Evolutionary conservation across 108 stramenopile species (phyloP).

Genomic region (Fistulifera solaris): DNA sequence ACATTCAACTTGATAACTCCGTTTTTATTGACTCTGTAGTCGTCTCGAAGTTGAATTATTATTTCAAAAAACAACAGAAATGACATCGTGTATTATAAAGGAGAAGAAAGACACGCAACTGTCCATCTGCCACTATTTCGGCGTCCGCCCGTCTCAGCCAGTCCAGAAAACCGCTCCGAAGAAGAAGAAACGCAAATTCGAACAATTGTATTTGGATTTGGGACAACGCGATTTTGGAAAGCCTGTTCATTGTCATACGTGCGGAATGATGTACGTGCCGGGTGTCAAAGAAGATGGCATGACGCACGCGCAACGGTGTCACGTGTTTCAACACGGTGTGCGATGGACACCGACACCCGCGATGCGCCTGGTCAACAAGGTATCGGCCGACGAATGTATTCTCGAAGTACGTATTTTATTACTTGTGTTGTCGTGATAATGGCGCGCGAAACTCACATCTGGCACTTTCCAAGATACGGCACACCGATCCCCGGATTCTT

Average conservation of each 20-base stretch:
- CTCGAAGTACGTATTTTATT: constrained; percentile 11
- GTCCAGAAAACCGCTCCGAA: too few relatives aligned
- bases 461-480: constrained; percentile 47
- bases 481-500: constrained; percentile 22
- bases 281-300: constrained; percentile 51
- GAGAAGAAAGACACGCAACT: too few relatives aligned
- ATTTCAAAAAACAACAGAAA: too few relatives aligned
- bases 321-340: constrained; percentile 45
- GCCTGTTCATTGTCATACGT: constrained; percentile 46
- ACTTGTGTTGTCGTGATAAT: not conserved
- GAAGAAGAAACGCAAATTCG: constrained; percentile 2
- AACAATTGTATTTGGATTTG: constrained; percentile 72
- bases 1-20: too few relatives aligned
- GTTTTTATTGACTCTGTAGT: too few relatives aligned
- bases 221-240: constrained; percentile 64
- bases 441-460: not conserved
- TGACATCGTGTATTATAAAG: too few relatives aligned
- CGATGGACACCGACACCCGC: constrained; percentile 12
- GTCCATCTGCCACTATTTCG: too few relatives aligned
- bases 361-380: not conserved
- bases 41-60: too few relatives aligned
- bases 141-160: too few relatives aligned
- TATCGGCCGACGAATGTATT: constrained; percentile 7
- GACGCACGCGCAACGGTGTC: constrained; percentile 45
- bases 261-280: constrained; percentile 66